These are phyloP conservation scores for Triticum dicoccoides DNA, from an alignment of 176 grass and related monocot genomes.

Conservation along the genomic window DNA sequence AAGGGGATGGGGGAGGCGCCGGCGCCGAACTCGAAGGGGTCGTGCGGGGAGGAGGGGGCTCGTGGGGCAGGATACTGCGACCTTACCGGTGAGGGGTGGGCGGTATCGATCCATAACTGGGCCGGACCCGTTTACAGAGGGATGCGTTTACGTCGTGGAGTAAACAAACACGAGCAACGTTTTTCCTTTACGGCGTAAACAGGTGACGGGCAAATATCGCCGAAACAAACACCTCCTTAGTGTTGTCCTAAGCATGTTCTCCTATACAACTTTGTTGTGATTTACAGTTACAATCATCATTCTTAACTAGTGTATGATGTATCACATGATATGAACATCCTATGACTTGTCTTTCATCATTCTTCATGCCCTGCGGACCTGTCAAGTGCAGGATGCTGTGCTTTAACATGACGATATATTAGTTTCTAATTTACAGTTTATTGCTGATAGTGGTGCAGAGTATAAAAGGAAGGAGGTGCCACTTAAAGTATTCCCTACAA, in stretches of 20 bases:
- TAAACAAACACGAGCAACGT: no score
- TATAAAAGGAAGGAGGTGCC: conserved; percentile 86
- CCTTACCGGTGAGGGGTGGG: no score
- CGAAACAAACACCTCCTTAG: not conserved
- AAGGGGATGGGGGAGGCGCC: no score
- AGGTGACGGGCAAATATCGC: no score
- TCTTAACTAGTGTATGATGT: no score
- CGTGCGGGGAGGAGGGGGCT: no score
- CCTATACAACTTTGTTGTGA: not conserved
- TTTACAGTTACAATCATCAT: not conserved
- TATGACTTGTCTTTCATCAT: not conserved
- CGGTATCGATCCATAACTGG: no score
- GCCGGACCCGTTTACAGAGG: no score
- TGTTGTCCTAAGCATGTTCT: conserved; percentile 8
- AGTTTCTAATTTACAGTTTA: conserved; percentile 36
- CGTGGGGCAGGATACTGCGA: no score
- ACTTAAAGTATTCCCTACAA: conserved; percentile 63
- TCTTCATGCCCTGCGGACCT: not conserved
- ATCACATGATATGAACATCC: not conserved
- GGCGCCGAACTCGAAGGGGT: no score
- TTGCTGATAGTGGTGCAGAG: conserved; percentile 73
- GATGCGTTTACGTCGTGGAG: no score
- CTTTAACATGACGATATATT: not conserved
- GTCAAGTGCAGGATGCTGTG: not conserved
- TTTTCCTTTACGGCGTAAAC: no score